Evolutionary conservation across 2,329 filamentous ascomycete species (phyloP), one percentile per base, ranked within the genome.

Genomic region (Penicillium sp.): DNA sequence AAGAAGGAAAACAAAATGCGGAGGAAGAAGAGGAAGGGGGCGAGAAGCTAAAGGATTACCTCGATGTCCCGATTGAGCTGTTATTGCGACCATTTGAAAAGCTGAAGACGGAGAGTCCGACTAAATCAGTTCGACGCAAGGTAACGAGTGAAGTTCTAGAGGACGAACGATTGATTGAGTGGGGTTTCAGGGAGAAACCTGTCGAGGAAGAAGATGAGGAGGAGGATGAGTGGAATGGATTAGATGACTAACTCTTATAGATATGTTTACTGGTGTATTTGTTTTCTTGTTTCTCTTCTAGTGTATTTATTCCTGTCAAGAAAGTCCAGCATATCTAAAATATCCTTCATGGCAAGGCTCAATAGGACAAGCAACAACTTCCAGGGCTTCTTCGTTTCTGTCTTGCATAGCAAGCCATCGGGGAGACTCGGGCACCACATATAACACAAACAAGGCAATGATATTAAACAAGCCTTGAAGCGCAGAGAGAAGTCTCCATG

Each of bases 101-200:
- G 59, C 60, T 78, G 60, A 75, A 72, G 20, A 72, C 70, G 47
- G 74, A 74, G 42, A 83, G 88, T 53, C 81, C 83, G 43, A 86
- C 86, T 56, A 94, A 91, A 74, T 81, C 84, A 23, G 85, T 95
- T 52, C 83, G 90, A 66, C 78, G 77, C 60, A 83, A 88, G 66
- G 88, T 87, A 1, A 30, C 16, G 6, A 80, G 79, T 59, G 90
- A 93, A 64, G 82, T 84, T 23, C 73, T 95, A 59, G 80, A 79
- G 1, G 93, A 97, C 70, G 86, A 88, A 64, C 81, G 91, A 62
- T 73, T 96, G 69, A 82, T 83, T 50, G 83, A 83, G 70, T 90
- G 85, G 73, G 72, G 70, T 28, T 63, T 69, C 43, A 52, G 28
- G 20, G 69, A 60, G 69, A 71, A 81, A 6, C 80, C 80, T 4